These are phyloP conservation scores for Gossypium anomalum DNA, from an alignment of 345 rosid species.

Conservation along the genomic window DNA sequence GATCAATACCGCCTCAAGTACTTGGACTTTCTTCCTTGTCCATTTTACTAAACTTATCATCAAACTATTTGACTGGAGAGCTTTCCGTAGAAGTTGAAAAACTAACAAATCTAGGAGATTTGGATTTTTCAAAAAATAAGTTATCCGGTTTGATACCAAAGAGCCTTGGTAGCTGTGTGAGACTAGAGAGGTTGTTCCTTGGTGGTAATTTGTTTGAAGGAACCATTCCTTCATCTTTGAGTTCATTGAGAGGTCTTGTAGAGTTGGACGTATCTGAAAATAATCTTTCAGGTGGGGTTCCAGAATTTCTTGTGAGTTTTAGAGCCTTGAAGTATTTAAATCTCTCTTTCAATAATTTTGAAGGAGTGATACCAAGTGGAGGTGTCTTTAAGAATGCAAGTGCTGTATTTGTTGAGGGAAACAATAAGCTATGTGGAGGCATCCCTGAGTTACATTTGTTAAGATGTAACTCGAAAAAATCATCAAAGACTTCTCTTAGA, in stretches of 20 bases:
- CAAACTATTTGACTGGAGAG: not conserved
- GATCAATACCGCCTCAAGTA: too few species aligned
- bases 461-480: slow-evolving; percentile 4
- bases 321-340: slow-evolving; percentile 4
- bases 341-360: slow-evolving; percentile 38
- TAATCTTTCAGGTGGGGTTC: slow-evolving; percentile 27
- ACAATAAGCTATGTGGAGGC: slow-evolving; percentile 37
- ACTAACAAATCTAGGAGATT: not conserved
- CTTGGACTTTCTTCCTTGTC: not conserved
- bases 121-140: not conserved
- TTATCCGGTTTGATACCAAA: slow-evolving; percentile 21
- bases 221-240: slow-evolving; percentile 25
- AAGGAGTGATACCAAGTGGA: slow-evolving; percentile 33
- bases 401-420: slow-evolving; percentile 27
- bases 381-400: slow-evolving; percentile 34
- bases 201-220: slow-evolving; percentile 27
- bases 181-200: slow-evolving; percentile 16
- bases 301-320: slow-evolving; percentile 5
- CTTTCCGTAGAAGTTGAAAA: not conserved
- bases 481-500: not conserved
- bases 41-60: fast-evolving
- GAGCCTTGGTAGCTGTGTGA: slow-evolving; percentile 25
- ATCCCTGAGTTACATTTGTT: not conserved
- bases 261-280: slow-evolving; percentile 33
- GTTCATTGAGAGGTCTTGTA: slow-evolving; percentile 24